phyloP scores from a whole-genome alignment of 2,329 filamentous ascomycete genomes.

The Pestalotiopsis sp. region DNA sequence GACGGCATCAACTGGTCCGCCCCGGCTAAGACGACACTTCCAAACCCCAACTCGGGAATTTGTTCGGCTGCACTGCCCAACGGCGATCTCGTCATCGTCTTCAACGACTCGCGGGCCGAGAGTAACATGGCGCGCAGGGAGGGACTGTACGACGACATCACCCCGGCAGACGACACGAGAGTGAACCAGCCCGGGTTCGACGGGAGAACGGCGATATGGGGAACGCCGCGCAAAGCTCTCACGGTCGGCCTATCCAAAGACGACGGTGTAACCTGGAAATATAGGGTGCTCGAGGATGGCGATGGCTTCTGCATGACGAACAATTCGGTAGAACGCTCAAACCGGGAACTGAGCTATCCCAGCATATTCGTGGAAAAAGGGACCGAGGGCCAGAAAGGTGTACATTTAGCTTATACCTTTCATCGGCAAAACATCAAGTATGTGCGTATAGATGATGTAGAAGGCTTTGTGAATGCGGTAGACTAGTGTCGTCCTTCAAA shows the following conservation, averaged over 20 bases:
- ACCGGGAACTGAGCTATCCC: slow-evolving; percentile 46
- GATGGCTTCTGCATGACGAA: slow-evolving; percentile 50
- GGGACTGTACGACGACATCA: slow-evolving; percentile 48
- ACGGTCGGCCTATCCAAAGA: slow-evolving; percentile 38
- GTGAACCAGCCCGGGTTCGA: slow-evolving; percentile 37
- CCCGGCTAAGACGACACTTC: slow-evolving; percentile 36
- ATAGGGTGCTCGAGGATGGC: slow-evolving; percentile 42
- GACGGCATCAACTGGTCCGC: slow-evolving; percentile 41
- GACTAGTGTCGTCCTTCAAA: neutral
- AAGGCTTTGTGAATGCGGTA: slow-evolving; percentile 23
- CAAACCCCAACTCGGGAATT: slow-evolving; percentile 47
- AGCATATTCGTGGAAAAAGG: slow-evolving; percentile 37
- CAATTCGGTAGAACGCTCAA: slow-evolving; percentile 41
- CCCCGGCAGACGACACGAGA: slow-evolving; percentile 39
- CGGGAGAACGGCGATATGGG: slow-evolving; percentile 45
- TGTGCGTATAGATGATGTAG: slow-evolving; percentile 30
- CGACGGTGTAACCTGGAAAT: slow-evolving; percentile 38
- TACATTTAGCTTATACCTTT: slow-evolving; percentile 44
- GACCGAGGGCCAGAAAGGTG: slow-evolving; percentile 15
- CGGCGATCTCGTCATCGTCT: slow-evolving; percentile 39
- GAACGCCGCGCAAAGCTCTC: slow-evolving; percentile 38
- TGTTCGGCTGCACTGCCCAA: slow-evolving; percentile 39
- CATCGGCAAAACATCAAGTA: slow-evolving; percentile 46
- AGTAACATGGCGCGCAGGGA: slow-evolving; percentile 35
- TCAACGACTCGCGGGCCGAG: slow-evolving; percentile 40